Evolutionary conservation across 2,329 filamentous ascomycete species (phyloP), one percentile per base, ranked within the genome.

Genomic region (Aspergillus nomiae): DNA sequence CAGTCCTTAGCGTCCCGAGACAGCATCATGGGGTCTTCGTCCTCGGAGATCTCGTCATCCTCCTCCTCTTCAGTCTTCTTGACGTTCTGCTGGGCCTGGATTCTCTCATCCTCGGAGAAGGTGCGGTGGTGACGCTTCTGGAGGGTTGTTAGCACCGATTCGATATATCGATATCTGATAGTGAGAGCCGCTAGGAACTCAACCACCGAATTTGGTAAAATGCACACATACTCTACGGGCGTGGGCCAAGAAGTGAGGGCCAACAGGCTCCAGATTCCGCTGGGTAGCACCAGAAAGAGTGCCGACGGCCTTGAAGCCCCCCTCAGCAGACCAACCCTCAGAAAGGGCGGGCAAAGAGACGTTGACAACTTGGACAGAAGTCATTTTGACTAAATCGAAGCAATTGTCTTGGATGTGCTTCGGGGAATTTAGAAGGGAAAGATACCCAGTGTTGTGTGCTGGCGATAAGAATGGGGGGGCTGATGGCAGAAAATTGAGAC

Each of bases 31-130:
- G 92, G 90, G 76, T 98, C 94, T 82, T 99, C 95, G 34, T 90
- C 84, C 83, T 99, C 95, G 81, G 92, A 96, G 79, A 96, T 92
- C 65, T 98, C 94, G 74, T 90, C 92, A 67, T 90, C 89, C 63
- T 97, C 92, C 60, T 92, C 91, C 68, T 95, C 91, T 81, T 98
- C 94, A 60, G 96, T 89, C 81, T 96, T 97, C 88, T 96, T 97
- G 76, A 94, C 93, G 71, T 90, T 93, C 80, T 96, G 89, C 81
- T 96, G 91, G 56, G 95, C 95, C 84, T 97, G 92, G 77, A 99
- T 96, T 70, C 94, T 91, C 80, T 99, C 95, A 81, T 99, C 95
- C 83, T 99, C 94, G 74, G 92, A 96, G 83, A 99, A 99, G 58
- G 95, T 99, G 76, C 95, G 93, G 85, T 96, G 92, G 83, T 98